A percentile compares a stretch with the other conserved stretches of the same genome.
phyloP scores from a whole-genome alignment of 768 basidiomycete species.

The Dioszegia hungarica region DNA sequence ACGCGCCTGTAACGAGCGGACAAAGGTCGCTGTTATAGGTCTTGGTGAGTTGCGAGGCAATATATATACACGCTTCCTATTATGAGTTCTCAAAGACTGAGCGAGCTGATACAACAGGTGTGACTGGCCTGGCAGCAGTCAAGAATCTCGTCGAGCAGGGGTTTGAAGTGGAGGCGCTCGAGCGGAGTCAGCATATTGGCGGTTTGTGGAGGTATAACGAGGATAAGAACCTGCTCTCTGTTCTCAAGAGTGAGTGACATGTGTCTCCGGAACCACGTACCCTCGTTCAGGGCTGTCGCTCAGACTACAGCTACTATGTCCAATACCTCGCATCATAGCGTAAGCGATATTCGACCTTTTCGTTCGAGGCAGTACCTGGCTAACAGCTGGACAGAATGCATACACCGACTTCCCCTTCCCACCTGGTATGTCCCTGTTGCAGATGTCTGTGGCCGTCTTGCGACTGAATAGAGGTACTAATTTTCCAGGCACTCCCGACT shows the following conservation, averaged over 20 bases:
- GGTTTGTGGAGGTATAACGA: slow-evolving; percentile 10
- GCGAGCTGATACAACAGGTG: slow-evolving; percentile 2
- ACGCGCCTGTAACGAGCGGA: too few species aligned
- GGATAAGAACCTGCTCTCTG: slow-evolving; percentile 2
- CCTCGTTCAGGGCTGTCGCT: too few species aligned
- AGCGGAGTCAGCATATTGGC: slow-evolving; percentile 10
- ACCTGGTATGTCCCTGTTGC: not conserved
- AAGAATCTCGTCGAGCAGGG: slow-evolving; percentile 15
- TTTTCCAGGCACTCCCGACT: slow-evolving; percentile 6
- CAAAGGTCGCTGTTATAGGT: too few species aligned
- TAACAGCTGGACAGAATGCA: not conserved
- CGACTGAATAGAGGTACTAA: not conserved
- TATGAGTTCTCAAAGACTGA: too few species aligned
- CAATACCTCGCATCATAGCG: slow-evolving; percentile 11
- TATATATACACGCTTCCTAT: too few species aligned
- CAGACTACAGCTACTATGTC: slow-evolving; percentile 1
- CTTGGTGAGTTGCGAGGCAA: too few species aligned
- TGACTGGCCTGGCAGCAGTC: slow-evolving; percentile 10
- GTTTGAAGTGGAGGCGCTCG: slow-evolving; percentile 9
- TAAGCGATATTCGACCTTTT: not conserved
- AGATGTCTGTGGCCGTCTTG: not conserved
- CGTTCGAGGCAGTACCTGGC: not conserved
- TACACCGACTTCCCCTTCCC: slow-evolving; percentile 14
- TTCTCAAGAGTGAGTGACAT: slow-evolving; percentile 15
- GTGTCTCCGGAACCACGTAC: not conserved